Percentiles rank a stretch among this genome's conserved stretches.
Conservation (phyloP, 768 basidiomycete species). For the Mycena epipterygia region DNA sequence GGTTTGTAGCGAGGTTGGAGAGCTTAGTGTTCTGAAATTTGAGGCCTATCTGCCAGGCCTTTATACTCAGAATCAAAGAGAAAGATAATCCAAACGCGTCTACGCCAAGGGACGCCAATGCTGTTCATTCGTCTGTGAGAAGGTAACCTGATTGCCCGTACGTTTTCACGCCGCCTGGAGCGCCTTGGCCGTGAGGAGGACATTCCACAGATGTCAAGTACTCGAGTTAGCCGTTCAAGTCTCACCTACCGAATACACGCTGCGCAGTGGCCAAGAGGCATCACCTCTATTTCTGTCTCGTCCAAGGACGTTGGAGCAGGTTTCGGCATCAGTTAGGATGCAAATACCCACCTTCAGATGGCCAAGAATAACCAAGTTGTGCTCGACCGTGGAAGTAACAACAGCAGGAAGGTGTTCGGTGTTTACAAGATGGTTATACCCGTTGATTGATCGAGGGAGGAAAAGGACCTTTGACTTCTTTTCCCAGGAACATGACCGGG, state of each 20-base stretch:
- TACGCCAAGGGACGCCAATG: conserved; percentile 10
- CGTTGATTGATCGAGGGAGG: conserved; percentile 26
- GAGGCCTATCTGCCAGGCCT: not conserved
- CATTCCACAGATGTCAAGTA: not conserved
- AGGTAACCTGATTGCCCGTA: not conserved
- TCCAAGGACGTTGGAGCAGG: not conserved
- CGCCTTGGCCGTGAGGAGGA: conserved; percentile 8
- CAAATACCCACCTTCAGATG: not conserved
- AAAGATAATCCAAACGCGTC: conserved; percentile 24
- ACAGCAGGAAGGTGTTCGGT: not conserved
- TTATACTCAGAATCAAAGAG: conserved; percentile 23
- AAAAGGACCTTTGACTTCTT: conserved; percentile 3
- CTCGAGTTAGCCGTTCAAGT: not conserved
- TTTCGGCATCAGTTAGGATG: conserved; percentile 4
- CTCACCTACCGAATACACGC: conserved; percentile 11
- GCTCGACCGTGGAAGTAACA: conserved; percentile 16
- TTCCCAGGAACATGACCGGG: not conserved
- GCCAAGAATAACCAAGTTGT: not conserved
- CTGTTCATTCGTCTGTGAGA: not conserved
- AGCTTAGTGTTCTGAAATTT: conserved; percentile 3
- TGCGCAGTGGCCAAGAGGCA: conserved; percentile 32
- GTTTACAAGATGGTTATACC: not conserved
- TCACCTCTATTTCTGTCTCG: conserved; percentile 3
- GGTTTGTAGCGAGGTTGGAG: not conserved
- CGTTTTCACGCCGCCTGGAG: not conserved